A percentile compares a stretch with the other conserved stretches of the same genome.
phyloP scores from a whole-genome alignment of 2,329 filamentous ascomycete genomes.

The Aschersonia sp. region DNA sequence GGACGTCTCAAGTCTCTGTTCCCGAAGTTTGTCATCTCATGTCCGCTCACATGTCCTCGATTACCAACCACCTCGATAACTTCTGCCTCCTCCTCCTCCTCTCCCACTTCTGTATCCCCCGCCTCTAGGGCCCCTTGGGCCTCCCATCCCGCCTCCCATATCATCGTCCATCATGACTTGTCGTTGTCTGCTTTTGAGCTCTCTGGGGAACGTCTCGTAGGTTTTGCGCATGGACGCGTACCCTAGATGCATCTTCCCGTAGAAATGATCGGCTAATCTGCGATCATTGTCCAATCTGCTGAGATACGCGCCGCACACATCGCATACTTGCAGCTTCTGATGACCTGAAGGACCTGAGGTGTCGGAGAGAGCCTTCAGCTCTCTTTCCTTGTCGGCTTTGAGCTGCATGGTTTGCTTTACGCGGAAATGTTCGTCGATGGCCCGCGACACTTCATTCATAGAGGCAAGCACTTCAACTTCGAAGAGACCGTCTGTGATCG shows the following conservation, averaged over 20 bases:
- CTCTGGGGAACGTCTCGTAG: slow-evolving; percentile 72
- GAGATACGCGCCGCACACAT: slow-evolving; percentile 93
- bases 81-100: not conserved
- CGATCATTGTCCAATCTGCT: slow-evolving; percentile 88
- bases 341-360: slow-evolving; percentile 87
- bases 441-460: slow-evolving; percentile 63
- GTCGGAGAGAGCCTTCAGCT: slow-evolving; percentile 81
- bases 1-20: too few species aligned
- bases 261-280: slow-evolving; percentile 90
- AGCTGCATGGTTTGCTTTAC: slow-evolving; percentile 66
- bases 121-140: slow-evolving; percentile 34
- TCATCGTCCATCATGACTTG: slow-evolving; percentile 32
- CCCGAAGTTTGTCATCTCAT: too few species aligned
- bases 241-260: slow-evolving; percentile 97
- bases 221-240: slow-evolving; percentile 98
- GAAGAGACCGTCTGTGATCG: slow-evolving; percentile 67
- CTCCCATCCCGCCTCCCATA: slow-evolving; percentile 30
- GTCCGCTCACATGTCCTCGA: too few species aligned
- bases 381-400: slow-evolving; percentile 73
- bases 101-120: not conserved
- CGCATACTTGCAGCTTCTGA: slow-evolving; percentile 96
- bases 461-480: slow-evolving; percentile 81
- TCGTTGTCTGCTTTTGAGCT: slow-evolving; percentile 59
- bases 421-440: slow-evolving; percentile 78
- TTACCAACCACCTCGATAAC: not conserved